phyloP scores from a whole-genome alignment of 768 basidiomycete genomes.

The Hypholoma sublateritium region DNA sequence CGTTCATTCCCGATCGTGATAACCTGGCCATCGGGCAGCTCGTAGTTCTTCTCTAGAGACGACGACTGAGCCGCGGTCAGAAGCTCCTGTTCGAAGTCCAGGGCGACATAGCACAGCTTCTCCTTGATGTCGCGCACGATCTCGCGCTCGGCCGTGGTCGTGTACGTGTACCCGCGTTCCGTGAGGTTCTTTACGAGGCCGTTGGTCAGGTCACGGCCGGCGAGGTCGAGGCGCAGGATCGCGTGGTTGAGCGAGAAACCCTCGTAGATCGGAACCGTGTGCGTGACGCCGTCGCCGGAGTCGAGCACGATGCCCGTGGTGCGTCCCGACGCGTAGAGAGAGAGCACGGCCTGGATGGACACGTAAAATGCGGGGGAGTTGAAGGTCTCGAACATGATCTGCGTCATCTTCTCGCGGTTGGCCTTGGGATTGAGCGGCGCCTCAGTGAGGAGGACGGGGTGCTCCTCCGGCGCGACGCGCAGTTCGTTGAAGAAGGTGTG shows the following conservation, averaged over 20 bases:
- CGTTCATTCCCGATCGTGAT: conserved; percentile 93
- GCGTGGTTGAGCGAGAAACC: conserved; percentile 92
- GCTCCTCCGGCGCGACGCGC: conserved; percentile 90
- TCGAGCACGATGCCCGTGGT: conserved; percentile 95
- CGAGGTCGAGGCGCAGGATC: conserved; percentile 88
- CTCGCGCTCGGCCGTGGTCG: conserved; percentile 90
- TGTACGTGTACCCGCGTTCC: conserved; percentile 95
- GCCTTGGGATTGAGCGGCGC: conserved; percentile 94
- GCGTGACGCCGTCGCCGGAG: conserved; percentile 95
- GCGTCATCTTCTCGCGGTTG: conserved; percentile 92
- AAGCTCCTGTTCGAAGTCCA: conserved; percentile 93
- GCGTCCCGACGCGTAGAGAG: conserved; percentile 93
- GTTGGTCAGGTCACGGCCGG: conserved; percentile 90
- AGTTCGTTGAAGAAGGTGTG: conserved; percentile 97
- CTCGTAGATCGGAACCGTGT: conserved; percentile 97
- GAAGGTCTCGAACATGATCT: conserved; percentile 98
- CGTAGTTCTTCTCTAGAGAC: conserved; percentile 90
- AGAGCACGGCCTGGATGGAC: conserved; percentile 88
- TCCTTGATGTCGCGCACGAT: conserved; percentile 98
- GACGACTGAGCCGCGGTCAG: conserved; percentile 89
- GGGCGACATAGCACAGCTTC: conserved; percentile 93
- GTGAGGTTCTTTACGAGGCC: conserved; percentile 80
- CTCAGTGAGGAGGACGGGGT: conserved; percentile 89
- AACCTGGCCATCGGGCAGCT: conserved; percentile 90
- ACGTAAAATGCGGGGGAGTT: conserved; percentile 93